Conservation (phyloP, 2,329 filamentous ascomycete genomes). For the Alternaria rosae region DNA sequence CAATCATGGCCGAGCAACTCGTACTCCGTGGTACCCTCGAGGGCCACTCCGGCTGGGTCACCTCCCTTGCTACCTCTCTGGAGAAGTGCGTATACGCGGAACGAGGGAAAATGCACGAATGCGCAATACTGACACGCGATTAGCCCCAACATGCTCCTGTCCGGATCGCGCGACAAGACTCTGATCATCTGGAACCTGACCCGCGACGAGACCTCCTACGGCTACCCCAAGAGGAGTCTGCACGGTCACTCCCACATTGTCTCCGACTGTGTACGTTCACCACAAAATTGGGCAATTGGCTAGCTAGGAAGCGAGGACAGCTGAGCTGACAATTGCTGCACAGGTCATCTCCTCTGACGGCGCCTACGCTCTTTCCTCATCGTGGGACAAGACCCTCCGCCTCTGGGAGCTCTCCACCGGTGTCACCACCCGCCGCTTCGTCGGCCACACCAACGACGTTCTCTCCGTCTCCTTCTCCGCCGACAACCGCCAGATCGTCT, state of each 20-base stretch:
- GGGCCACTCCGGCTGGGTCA: slow-evolving; percentile 99
- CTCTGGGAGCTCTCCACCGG: slow-evolving; percentile 99
- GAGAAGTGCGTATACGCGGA: slow-evolving; percentile 74
- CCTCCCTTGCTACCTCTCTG: slow-evolving; percentile 95
- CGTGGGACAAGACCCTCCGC: slow-evolving; percentile 99
- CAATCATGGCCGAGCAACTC: slow-evolving; percentile 86
- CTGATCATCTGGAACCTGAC: slow-evolving; percentile 99
- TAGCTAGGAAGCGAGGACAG: slow-evolving; percentile 28
- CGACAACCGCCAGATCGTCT: slow-evolving; percentile 99
- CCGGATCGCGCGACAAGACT: slow-evolving; percentile 95
- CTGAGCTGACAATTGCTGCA: slow-evolving; percentile 47
- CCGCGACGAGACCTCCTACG: slow-evolving; percentile 97
- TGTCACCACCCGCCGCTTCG: slow-evolving; percentile 96
- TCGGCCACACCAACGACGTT: slow-evolving; percentile 99
- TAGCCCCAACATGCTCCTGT: slow-evolving; percentile 99
- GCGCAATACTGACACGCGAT: slow-evolving; percentile 43
- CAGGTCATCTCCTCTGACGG: slow-evolving; percentile 99
- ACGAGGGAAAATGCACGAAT: slow-evolving; percentile 12
- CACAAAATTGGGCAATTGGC: slow-evolving; percentile 36
- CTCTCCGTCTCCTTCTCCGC: slow-evolving; percentile 99
- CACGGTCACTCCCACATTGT: slow-evolving; percentile 99
- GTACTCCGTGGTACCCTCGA: slow-evolving; percentile 96
- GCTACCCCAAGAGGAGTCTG: slow-evolving; percentile 98
- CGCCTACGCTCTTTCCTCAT: slow-evolving; percentile 97
- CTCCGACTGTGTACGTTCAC: slow-evolving; percentile 92